Conservation (phyloP, 2,329 filamentous ascomycete species). For the Alternaria incomplexa region DNA sequence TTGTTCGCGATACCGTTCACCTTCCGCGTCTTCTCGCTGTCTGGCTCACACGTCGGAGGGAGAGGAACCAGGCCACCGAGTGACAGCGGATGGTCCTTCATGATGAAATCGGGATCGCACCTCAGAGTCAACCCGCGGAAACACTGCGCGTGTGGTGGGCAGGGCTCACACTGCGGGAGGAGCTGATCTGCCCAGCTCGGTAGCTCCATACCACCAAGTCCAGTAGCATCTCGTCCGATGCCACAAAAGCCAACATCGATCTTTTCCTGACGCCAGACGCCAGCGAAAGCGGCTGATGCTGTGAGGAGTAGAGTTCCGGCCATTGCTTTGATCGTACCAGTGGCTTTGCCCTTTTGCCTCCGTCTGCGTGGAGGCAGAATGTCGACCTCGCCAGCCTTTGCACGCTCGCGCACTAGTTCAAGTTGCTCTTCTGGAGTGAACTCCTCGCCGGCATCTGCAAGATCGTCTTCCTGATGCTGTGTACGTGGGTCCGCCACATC, state of each 20-base stretch:
- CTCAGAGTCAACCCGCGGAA: conserved; percentile 76
- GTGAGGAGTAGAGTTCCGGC: conserved; percentile 74
- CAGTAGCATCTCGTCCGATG: conserved; percentile 68
- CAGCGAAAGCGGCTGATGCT: conserved; percentile 73
- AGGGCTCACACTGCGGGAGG: conserved; percentile 85
- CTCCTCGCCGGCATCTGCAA: conserved; percentile 79
- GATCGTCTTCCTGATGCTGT: conserved; percentile 48
- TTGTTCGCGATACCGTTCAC: conserved; percentile 88
- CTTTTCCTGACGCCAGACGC: conserved; percentile 94
- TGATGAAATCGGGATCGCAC: conserved; percentile 87
- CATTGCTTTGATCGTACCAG: conserved; percentile 65
- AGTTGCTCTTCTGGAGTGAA: conserved; percentile 89
- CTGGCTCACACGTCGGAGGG: conserved; percentile 90
- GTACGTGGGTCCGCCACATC: conserved; percentile 60
- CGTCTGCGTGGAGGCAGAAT: conserved; percentile 52
- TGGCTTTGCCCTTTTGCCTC: conserved; percentile 46
- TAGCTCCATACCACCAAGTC: conserved; percentile 66
- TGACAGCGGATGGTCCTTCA: conserved; percentile 82
- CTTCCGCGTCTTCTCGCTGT: conserved; percentile 87
- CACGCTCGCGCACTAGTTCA: conserved; percentile 75
- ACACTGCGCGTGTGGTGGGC: conserved; percentile 89
- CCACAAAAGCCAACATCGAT: conserved; percentile 95
- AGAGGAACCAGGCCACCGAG: conserved; percentile 81
- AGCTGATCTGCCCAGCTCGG: conserved; percentile 75
- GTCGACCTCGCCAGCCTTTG: conserved; percentile 60